phyloP scores from a whole-genome alignment of 768 basidiomycete genomes.

The Cubamyces sp. region DNA sequence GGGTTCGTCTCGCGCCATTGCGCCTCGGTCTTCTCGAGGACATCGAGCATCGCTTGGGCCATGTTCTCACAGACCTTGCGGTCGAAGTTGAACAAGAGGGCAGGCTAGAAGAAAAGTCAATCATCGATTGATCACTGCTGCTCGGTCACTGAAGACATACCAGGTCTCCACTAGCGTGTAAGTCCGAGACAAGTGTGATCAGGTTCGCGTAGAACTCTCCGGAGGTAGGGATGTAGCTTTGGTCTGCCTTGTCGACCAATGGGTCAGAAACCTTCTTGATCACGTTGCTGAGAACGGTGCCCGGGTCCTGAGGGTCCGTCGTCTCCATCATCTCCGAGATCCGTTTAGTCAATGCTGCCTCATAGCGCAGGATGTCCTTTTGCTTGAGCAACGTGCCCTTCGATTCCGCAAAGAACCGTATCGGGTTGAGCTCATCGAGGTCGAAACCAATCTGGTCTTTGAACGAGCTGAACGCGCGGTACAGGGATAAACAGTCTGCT shows the following conservation, averaged over 20 bases:
- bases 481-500: slow-evolving; percentile 56
- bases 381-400: slow-evolving; percentile 50
- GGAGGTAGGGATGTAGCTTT: slow-evolving; percentile 41
- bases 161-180: slow-evolving; percentile 56
- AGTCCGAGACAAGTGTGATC: slow-evolving; percentile 57
- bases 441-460: slow-evolving; percentile 26
- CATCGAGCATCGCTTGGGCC: slow-evolving; percentile 41
- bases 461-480: slow-evolving; percentile 43
- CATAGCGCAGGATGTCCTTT: slow-evolving; percentile 63
- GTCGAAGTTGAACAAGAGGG: slow-evolving; percentile 71
- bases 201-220: slow-evolving; percentile 46
- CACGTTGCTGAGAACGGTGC: slow-evolving; percentile 42
- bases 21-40: slow-evolving; percentile 48
- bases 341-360: slow-evolving; percentile 51
- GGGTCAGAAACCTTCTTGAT: slow-evolving; percentile 47
- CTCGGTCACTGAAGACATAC: slow-evolving; percentile 46
- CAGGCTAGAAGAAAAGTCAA: slow-evolving; percentile 47
- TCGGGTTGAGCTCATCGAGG: slow-evolving; percentile 45
- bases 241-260: slow-evolving; percentile 30
- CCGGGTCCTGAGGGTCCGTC: slow-evolving; percentile 40
- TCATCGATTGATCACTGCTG: neutral
- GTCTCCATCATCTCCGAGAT: slow-evolving; percentile 43
- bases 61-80: slow-evolving; percentile 61
- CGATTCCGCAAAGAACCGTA: slow-evolving; percentile 45
- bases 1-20: slow-evolving; percentile 51